Conservation (phyloP, 345 rosid genomes). For the Rhodamnia rubescens region DNA sequence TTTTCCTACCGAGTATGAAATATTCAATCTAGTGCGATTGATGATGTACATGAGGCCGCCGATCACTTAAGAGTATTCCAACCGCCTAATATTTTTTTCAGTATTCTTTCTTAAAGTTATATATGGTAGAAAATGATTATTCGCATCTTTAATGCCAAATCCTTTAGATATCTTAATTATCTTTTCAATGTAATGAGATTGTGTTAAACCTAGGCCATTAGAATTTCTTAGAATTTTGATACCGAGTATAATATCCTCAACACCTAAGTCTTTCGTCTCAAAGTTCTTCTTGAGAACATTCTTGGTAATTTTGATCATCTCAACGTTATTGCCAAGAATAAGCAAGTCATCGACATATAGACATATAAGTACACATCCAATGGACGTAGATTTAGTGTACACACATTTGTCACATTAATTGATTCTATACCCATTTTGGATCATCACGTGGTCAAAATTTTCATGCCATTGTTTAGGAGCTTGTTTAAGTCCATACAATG, state of each 20-base stretch:
- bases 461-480: not conserved
- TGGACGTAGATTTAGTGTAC: not conserved
- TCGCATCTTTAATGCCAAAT: not conserved
- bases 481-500: not conserved
- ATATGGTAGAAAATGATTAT: not conserved
- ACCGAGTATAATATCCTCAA: fast-evolving
- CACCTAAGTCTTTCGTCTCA: not conserved
- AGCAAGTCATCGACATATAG: not conserved
- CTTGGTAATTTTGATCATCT: not conserved
- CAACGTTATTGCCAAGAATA: not conserved
- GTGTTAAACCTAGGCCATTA: not conserved
- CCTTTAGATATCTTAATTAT: not conserved
- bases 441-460: not conserved
- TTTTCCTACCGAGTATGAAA: not conserved
- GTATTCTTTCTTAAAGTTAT: not conserved
- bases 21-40: not conserved
- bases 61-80: not conserved
- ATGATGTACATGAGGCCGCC: not conserved
- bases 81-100: fast-evolving
- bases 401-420: not conserved
- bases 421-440: not conserved
- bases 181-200: not conserved
- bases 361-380: not conserved
- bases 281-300: not conserved
- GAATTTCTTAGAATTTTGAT: not conserved